Evolutionary conservation across 2,329 filamentous ascomycete genomes (phyloP).

Genomic region (Helminthosporium solani): DNA sequence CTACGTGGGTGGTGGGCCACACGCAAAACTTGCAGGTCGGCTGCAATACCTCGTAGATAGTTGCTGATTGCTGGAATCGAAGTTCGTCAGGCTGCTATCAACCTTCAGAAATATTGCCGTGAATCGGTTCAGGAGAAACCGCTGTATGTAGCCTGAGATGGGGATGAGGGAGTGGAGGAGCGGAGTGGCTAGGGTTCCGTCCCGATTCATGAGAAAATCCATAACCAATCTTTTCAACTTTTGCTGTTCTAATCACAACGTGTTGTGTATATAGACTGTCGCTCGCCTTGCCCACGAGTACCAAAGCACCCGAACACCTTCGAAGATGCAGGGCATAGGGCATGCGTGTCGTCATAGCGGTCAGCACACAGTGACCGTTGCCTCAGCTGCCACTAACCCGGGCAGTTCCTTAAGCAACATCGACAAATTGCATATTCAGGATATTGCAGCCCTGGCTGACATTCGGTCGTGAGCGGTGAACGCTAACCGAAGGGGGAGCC

Average conservation of each 20-base stretch:
- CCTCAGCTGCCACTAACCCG: constrained; percentile 6
- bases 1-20: constrained; percentile 4
- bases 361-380: not conserved
- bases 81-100: no score
- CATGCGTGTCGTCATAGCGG: not conserved
- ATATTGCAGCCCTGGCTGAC: not conserved
- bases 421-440: not conserved
- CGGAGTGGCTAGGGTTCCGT: no score
- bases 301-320: not conserved
- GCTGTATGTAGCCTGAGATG: not conserved
- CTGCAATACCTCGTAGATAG: constrained; percentile 8
- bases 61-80: no score
- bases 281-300: not conserved
- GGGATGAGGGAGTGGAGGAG: no score
- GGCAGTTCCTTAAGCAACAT: not conserved
- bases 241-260: not conserved
- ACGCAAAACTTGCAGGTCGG: constrained; percentile 5
- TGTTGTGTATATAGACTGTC: no score
- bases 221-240: not conserved
- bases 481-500: constrained; percentile 9
- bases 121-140: constrained; percentile 5
- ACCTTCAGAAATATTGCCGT: no score
- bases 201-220: no score
- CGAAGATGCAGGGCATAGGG: not conserved
- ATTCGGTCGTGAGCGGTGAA: constrained; percentile 9